Percentiles rank a stretch among this genome's conserved stretches.
These are phyloP conservation scores for Nakazawaea peltata DNA, from an alignment of 805 yeast species.

Conservation along the genomic window DNA sequence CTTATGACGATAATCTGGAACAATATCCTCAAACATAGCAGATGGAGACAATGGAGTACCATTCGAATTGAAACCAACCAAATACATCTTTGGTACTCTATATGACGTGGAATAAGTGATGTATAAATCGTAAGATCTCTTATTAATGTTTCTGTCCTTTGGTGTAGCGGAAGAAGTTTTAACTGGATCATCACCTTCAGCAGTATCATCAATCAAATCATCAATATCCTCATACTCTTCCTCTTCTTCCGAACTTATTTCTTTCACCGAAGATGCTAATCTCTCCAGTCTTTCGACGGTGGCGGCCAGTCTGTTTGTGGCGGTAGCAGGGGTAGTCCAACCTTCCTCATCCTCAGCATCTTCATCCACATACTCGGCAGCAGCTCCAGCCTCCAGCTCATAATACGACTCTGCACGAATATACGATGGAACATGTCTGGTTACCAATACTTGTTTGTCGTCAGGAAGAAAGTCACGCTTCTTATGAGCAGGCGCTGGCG, in stretches of 20 bases:
- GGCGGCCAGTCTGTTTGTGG: constrained; percentile 14
- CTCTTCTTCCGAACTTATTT: constrained; percentile 26
- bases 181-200: constrained; percentile 34
- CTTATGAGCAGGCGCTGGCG: constrained; percentile 45
- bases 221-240: constrained; percentile 33
- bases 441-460: constrained; percentile 82
- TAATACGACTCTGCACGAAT: constrained; percentile 57
- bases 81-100: constrained; percentile 89
- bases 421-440: constrained; percentile 83
- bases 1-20: constrained; percentile 86
- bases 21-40: constrained; percentile 92
- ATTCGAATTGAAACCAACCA: constrained; percentile 76
- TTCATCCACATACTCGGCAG: constrained; percentile 22
- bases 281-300: constrained; percentile 10
- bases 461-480: constrained; percentile 68
- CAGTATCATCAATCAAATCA: constrained; percentile 25
- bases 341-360: constrained; percentile 43
- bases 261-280: constrained; percentile 11
- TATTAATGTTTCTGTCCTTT: constrained; percentile 28
- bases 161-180: no score
- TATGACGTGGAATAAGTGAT: constrained; percentile 92
- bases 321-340: constrained; percentile 40
- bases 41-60: constrained; percentile 84
- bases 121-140: constrained; percentile 78
- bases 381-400: constrained; percentile 31